A percentile compares a stretch with the other conserved stretches of the same genome.
Conservation (phyloP, 2,329 filamentous ascomycete species). For the Alternaria angustiovoidea region DNA sequence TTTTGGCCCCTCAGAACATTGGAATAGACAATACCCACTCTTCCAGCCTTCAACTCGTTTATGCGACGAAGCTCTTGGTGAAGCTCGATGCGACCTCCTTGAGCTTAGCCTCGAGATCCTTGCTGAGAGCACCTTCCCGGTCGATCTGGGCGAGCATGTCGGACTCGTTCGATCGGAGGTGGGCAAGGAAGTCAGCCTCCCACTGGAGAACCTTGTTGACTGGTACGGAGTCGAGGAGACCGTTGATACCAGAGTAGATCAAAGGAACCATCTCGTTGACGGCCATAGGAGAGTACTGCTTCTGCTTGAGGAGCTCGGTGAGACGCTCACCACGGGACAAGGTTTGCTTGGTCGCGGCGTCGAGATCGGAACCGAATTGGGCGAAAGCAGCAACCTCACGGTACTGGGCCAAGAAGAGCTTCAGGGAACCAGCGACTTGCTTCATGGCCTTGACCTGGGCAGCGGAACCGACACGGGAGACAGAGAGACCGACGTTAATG, state of each 20-base stretch:
- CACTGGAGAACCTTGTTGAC: constrained; percentile 91
- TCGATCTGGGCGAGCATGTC: constrained; percentile 87
- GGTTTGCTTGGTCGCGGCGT: constrained; percentile 98
- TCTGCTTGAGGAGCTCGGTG: constrained; percentile 99
- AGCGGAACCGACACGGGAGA: constrained; percentile 99
- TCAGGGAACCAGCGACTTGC: constrained; percentile 99
- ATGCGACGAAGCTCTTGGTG: constrained; percentile 91
- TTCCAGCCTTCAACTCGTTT: constrained; percentile 42
- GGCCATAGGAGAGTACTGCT: constrained; percentile 98
- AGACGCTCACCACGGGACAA: constrained; percentile 97
- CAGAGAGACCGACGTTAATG: constrained; percentile 99
- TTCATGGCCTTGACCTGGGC: constrained; percentile 99
- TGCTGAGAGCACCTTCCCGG: constrained; percentile 95
- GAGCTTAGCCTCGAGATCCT: constrained; percentile 86
- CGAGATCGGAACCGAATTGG: constrained; percentile 99
- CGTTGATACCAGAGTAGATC: constrained; percentile 99
- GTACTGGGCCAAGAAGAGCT: constrained; percentile 99
- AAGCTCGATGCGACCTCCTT: constrained; percentile 79
- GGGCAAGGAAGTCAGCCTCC: constrained; percentile 92
- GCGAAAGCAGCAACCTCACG: constrained; percentile 99
- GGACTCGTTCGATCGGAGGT: constrained; percentile 89
- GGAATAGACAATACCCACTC: constrained; percentile 50
- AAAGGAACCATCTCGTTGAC: constrained; percentile 99
- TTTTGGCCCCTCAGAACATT: constrained; percentile 46
- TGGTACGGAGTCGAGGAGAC: constrained; percentile 86